A percentile compares a stretch with the other conserved stretches of the same genome.
These are phyloP conservation scores for Pseudodiploospora longispora DNA, from an alignment of 2,329 filamentous ascomycete genomes.

Conservation along the genomic window DNA sequence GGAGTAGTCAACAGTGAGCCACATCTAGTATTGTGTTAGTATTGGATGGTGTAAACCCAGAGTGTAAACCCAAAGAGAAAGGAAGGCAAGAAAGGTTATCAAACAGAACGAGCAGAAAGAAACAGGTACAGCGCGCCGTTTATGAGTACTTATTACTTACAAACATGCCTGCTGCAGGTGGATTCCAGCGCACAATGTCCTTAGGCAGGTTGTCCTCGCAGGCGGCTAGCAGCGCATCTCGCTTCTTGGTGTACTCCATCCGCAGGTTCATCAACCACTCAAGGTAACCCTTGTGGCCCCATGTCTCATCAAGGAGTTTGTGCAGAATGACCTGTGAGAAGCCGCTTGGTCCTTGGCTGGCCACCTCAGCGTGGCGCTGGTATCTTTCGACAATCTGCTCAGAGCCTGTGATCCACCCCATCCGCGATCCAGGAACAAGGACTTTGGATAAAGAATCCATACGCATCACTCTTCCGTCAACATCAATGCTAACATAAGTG, in stretches of 20 bases:
- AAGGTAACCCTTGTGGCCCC: conserved; percentile 87
- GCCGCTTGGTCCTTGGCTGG: conserved; percentile 77
- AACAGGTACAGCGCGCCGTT: conserved; percentile 15
- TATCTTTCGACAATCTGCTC: conserved; percentile 79
- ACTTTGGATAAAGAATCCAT: conserved; percentile 94
- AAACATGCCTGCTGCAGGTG: conserved; percentile 91
- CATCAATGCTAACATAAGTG: conserved; percentile 70
- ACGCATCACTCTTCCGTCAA: conserved; percentile 80
- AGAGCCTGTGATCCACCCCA: conserved; percentile 85
- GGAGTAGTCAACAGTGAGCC: conserved; percentile 61
- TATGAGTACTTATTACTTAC: conserved; percentile 37
- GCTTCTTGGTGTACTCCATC: conserved; percentile 68
- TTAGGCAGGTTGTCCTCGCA: conserved; percentile 71
- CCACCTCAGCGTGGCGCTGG: conserved; percentile 72
- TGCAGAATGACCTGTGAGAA: conserved; percentile 77
- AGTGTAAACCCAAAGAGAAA: neutral
- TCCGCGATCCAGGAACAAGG: conserved; percentile 69
- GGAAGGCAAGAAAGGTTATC: neutral
- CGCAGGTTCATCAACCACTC: conserved; percentile 82
- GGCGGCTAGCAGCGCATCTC: conserved; percentile 68
- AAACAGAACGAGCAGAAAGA: conserved; percentile 1
- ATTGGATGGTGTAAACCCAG: neutral
- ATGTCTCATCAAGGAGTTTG: conserved; percentile 86
- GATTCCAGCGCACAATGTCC: conserved; percentile 69
- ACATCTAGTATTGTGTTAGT: conserved; percentile 41